Conservation (phyloP, 805 yeast species). For the Ogataea angusta region DNA sequence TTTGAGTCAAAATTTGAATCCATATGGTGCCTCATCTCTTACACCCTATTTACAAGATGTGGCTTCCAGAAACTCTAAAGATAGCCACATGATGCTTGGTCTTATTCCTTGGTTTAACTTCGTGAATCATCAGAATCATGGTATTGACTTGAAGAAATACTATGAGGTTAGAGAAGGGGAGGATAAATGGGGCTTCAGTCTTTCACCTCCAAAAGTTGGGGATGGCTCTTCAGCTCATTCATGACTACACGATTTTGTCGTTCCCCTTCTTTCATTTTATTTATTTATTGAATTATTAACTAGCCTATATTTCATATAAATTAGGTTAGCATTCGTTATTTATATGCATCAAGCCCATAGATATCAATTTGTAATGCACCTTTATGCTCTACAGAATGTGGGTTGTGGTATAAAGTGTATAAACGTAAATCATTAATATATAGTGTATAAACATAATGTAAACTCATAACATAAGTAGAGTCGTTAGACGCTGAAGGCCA, state of each 20-base stretch:
- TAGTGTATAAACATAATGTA: slow-evolving; percentile 31
- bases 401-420: not conserved
- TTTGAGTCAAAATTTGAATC: slow-evolving; percentile 60
- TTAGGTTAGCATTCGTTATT: too few species aligned
- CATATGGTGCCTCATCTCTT: slow-evolving; percentile 62
- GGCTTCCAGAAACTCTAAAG: slow-evolving; percentile 74
- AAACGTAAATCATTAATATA: not conserved
- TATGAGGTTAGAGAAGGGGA: slow-evolving; percentile 56
- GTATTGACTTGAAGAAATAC: slow-evolving; percentile 63
- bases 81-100: slow-evolving; percentile 56
- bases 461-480: not conserved
- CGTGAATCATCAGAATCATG: slow-evolving; percentile 79
- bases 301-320: too few species aligned
- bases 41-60: slow-evolving; percentile 69
- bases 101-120: slow-evolving; percentile 81
- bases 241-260: too few species aligned
- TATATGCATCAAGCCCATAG: too few species aligned
- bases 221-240: too few species aligned
- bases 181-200: slow-evolving; percentile 49
- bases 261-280: slow-evolving; percentile 18
- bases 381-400: too few species aligned
- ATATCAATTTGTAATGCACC: too few species aligned
- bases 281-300: not conserved
- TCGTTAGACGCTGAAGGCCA: slow-evolving; percentile 27
- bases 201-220: slow-evolving; percentile 39